Conservation (phyloP, 495 filamentous ascomycete genomes). For the Choiromyces venosus region DNA sequence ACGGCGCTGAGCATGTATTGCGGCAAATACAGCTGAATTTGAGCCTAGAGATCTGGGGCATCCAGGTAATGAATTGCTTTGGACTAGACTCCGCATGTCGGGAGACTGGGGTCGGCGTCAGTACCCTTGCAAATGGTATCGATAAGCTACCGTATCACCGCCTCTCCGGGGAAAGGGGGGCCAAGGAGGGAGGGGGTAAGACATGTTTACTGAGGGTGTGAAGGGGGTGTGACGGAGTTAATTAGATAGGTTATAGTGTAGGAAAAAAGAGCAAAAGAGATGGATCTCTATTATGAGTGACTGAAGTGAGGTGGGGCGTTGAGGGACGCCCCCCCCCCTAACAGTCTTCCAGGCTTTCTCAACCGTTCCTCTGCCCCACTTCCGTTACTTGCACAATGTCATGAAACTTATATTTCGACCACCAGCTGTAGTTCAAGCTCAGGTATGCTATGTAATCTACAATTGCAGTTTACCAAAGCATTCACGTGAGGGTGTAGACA, state of each 20-base stretch:
- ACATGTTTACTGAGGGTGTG: neutral
- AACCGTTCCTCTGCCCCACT: neutral
- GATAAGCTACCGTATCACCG: neutral
- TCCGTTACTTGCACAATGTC: too few species aligned
- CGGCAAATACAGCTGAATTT: neutral
- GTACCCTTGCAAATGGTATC: neutral
- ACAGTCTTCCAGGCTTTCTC: neutral
- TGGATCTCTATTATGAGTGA: neutral
- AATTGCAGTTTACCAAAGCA: neutral
- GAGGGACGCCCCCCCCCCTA: too few species aligned
- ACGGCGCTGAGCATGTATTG: neutral
- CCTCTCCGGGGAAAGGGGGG: neutral
- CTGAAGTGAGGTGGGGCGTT: neutral
- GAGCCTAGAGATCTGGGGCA: neutral
- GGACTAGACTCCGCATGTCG: neutral
- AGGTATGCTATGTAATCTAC: neutral
- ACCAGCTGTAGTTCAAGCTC: neutral
- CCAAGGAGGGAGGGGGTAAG: neutral
- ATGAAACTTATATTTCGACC: neutral
- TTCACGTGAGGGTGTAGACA: neutral
- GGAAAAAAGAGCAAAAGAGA: neutral
- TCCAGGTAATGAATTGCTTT: neutral
- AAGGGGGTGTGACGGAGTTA: neutral
- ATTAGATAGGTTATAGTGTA: neutral
- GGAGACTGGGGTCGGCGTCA: neutral